A percentile compares a stretch with the other conserved stretches of the same genome.
These are phyloP conservation scores for Aureobasidium vineae DNA, from an alignment of 2,329 filamentous ascomycete species.

Conservation along the genomic window DNA sequence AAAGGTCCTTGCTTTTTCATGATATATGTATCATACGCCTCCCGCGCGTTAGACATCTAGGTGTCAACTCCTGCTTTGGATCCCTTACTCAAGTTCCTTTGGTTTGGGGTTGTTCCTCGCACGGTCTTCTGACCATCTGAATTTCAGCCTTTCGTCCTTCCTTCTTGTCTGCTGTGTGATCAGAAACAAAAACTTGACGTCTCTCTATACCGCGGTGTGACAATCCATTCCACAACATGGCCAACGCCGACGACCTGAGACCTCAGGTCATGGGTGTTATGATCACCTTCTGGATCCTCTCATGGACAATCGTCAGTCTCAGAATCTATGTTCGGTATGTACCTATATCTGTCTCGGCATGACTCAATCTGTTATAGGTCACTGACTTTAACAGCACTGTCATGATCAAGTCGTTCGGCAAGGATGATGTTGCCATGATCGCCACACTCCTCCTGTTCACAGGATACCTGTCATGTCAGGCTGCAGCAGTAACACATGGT, in stretches of 20 bases:
- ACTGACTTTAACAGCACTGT: slow-evolving; percentile 29
- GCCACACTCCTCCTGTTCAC: slow-evolving; percentile 38
- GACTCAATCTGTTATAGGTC: background rate
- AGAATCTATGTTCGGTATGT: slow-evolving; percentile 29
- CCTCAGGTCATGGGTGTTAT: slow-evolving; percentile 17
- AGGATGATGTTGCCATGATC: slow-evolving; percentile 40
- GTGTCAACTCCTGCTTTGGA: background rate
- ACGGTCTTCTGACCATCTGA: background rate
- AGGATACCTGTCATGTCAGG: slow-evolving; percentile 38
- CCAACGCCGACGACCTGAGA: slow-evolving; percentile 1
- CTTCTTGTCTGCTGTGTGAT: background rate
- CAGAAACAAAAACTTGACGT: background rate
- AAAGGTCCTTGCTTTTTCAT: slow-evolving; percentile 2
- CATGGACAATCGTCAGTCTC: slow-evolving; percentile 13
- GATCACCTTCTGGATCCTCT: slow-evolving; percentile 18
- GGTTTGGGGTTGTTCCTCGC: background rate
- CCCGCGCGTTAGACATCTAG: slow-evolving; percentile 1
- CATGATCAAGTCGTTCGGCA: slow-evolving; percentile 37
- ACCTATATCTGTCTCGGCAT: background rate
- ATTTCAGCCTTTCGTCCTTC: background rate
- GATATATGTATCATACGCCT: slow-evolving; percentile 4
- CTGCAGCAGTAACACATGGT: slow-evolving; percentile 37
- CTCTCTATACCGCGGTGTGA: background rate
- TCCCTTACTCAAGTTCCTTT: background rate
- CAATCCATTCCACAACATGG: background rate